Conservation (phyloP, 108 stramenopile genomes). For the Hondaea fermentalgiana region DNA sequence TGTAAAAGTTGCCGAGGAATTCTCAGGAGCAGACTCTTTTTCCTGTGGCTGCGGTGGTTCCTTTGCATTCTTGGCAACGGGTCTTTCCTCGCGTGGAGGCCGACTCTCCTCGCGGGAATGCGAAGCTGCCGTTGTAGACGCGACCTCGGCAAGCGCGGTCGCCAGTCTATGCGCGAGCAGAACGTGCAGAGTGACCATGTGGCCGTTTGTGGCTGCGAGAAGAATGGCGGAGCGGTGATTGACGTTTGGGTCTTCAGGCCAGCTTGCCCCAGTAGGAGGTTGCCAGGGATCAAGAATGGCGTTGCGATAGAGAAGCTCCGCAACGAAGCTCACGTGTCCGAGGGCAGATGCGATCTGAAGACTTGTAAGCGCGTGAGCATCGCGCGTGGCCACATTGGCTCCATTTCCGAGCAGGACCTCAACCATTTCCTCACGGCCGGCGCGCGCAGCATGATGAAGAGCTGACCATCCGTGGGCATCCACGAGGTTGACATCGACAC, state of each 20-base stretch:
- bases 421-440: background rate
- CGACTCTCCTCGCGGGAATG: too few relatives aligned
- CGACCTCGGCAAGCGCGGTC: background rate
- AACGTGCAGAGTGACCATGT: background rate
- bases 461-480: background rate
- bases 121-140: too few relatives aligned
- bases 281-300: background rate
- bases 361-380: background rate
- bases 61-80: too few relatives aligned
- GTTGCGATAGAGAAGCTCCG: background rate
- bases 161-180: background rate
- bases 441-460: background rate
- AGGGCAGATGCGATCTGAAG: background rate
- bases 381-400: background rate
- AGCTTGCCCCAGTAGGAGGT: background rate
- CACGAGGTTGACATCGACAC: background rate
- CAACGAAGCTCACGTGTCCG: background rate
- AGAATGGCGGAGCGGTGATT: background rate
- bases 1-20: too few relatives aligned
- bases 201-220: background rate
- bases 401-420: background rate
- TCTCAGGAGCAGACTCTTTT: too few relatives aligned
- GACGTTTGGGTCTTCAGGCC: background rate
- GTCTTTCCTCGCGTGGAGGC: too few relatives aligned
- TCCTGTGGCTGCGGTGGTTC: too few relatives aligned